These are phyloP conservation scores for Geosmithia putterillii DNA, from an alignment of 2,329 filamentous ascomycete species.

Conservation along the genomic window DNA sequence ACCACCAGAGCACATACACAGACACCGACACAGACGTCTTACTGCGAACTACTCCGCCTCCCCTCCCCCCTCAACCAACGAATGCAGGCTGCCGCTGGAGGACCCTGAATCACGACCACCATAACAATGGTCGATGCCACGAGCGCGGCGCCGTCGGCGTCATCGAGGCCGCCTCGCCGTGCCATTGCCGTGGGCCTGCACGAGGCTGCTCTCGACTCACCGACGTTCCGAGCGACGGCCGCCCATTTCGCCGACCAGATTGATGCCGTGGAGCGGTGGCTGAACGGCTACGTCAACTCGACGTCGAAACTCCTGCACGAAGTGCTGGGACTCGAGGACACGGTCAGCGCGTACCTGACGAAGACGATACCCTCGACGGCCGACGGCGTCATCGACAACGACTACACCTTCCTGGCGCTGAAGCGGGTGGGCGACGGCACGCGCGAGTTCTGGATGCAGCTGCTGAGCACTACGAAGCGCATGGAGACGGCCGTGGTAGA, in stretches of 20 bases:
- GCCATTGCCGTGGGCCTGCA: slow-evolving; percentile 70
- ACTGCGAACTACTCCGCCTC: neutral
- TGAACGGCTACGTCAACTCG: slow-evolving; percentile 48
- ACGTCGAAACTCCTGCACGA: slow-evolving; percentile 45
- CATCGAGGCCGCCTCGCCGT: slow-evolving; percentile 15
- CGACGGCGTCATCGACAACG: slow-evolving; percentile 82
- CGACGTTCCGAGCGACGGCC: slow-evolving; percentile 81
- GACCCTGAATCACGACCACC: neutral
- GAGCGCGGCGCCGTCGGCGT: slow-evolving; percentile 3
- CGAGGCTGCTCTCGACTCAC: slow-evolving; percentile 92
- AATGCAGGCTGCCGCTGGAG: neutral
- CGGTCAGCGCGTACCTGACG: slow-evolving; percentile 64
- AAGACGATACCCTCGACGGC: slow-evolving; percentile 67
- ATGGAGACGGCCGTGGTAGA: slow-evolving; percentile 69
- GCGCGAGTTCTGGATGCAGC: slow-evolving; percentile 74
- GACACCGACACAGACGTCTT: neutral
- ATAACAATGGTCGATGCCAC: slow-evolving; percentile 8
- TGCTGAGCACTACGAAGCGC: slow-evolving; percentile 61
- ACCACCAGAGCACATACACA: too few relatives aligned
- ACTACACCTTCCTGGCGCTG: slow-evolving; percentile 83
- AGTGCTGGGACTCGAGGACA: slow-evolving; percentile 63
- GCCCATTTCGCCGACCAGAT: slow-evolving; percentile 85
- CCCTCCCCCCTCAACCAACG: too few relatives aligned
- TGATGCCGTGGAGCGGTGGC: slow-evolving; percentile 85
- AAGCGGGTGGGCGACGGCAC: slow-evolving; percentile 76